These are phyloP conservation scores for Acacia confusa DNA, from an alignment of 306 rosid genomes.

Conservation along the genomic window DNA sequence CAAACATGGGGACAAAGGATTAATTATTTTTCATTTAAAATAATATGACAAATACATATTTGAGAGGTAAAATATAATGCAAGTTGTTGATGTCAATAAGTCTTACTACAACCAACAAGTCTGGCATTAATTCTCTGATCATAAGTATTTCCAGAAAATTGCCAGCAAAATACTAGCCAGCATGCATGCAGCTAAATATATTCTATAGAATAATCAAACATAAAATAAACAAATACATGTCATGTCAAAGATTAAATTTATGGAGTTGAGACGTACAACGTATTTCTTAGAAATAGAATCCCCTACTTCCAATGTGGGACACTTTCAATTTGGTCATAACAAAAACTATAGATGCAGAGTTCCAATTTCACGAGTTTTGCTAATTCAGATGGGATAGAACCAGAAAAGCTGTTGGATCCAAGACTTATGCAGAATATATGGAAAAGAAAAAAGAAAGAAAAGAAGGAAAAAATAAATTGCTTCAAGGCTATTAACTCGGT, in stretches of 20 bases:
- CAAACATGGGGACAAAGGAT: not conserved
- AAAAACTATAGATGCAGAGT: not conserved
- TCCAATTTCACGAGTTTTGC: constrained; percentile 55
- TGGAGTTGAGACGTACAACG: not conserved
- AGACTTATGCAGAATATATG: constrained; percentile 41
- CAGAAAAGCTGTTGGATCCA: constrained; percentile 66
- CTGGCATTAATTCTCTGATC: not conserved
- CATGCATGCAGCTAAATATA: not conserved
- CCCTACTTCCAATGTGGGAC: not conserved
- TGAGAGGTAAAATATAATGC: not conserved
- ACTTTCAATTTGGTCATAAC: not conserved
- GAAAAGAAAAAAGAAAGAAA: not conserved
- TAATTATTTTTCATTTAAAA: not conserved
- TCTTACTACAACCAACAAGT: not conserved
- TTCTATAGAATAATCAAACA: not conserved
- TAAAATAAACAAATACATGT: not conserved
- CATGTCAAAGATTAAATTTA: not conserved
- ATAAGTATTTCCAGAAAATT: not conserved
- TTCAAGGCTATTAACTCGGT: constrained; percentile 27
- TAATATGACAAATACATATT: not conserved
- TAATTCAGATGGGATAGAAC: constrained; percentile 73
- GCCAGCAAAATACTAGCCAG: not conserved
- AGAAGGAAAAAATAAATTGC: not conserved
- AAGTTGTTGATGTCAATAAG: not conserved
- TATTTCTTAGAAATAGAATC: not conserved